Percentiles rank a stretch among this genome's conserved stretches.
These are phyloP conservation scores for Eucalyptus pauciflora DNA, from an alignment of 345 rosid genomes.

Conservation along the genomic window DNA sequence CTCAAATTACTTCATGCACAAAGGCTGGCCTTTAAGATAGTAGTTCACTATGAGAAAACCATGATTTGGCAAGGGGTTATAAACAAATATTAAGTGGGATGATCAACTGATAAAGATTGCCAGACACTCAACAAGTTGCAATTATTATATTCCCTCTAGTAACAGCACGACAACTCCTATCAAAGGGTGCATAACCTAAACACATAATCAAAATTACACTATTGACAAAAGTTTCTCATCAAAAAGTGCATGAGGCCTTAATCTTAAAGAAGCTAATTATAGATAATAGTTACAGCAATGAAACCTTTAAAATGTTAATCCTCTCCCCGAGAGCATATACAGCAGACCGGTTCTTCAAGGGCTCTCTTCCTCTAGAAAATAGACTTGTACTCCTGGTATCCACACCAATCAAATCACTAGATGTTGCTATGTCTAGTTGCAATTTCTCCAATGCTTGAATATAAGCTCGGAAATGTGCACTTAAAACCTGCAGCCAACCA, in stretches of 20 bases:
- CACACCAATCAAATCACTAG: constrained; percentile 89
- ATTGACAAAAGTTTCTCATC: neutral
- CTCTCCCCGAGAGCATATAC: constrained; percentile 94
- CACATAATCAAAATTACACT: neutral
- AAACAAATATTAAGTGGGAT: neutral
- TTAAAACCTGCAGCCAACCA: constrained; percentile 48
- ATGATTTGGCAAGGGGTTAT: neutral
- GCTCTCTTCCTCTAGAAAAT: constrained; percentile 83
- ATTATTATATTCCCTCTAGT: neutral
- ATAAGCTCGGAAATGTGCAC: constrained; percentile 98
- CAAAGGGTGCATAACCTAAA: neutral
- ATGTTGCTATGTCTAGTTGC: constrained; percentile 92
- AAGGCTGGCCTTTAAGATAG: neutral
- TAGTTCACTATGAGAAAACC: neutral
- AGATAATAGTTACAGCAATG: neutral
- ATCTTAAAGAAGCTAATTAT: neutral
- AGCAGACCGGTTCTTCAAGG: constrained; percentile 83
- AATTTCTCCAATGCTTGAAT: constrained; percentile 93
- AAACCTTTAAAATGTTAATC: constrained; percentile 81
- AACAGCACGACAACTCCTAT: neutral
- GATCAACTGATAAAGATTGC: neutral
- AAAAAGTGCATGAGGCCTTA: neutral
- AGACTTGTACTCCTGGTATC: constrained; percentile 84
- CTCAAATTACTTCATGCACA: neutral
- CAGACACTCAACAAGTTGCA: neutral